Evolutionary conservation across 192 early-diverging fungal species (phyloP).

Genomic region (Podila verticillata): DNA sequence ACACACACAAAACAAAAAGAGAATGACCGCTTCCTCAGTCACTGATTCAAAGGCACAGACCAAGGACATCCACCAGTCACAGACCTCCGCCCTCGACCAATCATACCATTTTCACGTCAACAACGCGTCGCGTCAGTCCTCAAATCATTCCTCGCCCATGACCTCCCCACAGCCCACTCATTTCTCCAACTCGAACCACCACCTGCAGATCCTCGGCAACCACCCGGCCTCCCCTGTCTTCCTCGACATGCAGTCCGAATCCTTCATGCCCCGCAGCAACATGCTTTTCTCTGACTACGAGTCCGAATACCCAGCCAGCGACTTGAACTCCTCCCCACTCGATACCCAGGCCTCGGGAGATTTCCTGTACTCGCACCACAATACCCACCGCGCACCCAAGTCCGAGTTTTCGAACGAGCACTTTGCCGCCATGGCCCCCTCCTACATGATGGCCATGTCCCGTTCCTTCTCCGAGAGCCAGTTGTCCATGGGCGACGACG

Average conservation of each 20-base stretch:
- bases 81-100: conserved; percentile 4
- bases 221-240: conserved; percentile 41
- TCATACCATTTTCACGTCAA: conserved; percentile 6
- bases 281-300: background rate
- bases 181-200: conserved; percentile 19
- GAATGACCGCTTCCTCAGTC: conserved; percentile 20
- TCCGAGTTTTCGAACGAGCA: conserved; percentile 34
- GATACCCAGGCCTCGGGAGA: conserved; percentile 27
- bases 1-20: background rate
- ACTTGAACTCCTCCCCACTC: conserved; percentile 6
- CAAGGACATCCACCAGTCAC: conserved; percentile 22
- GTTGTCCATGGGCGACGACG: conserved; percentile 9
- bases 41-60: conserved; percentile 23
- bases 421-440: conserved; percentile 24
- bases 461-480: conserved; percentile 39
- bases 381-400: conserved; percentile 6
- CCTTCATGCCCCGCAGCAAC: conserved; percentile 13
- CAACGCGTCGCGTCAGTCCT: conserved; percentile 11
- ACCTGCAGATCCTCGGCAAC: conserved; percentile 37
- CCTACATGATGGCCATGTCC: conserved; percentile 42
- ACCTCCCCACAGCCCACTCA: conserved; percentile 3
- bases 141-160: conserved; percentile 3
- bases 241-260: conserved; percentile 22
- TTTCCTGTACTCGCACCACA: conserved; percentile 10
- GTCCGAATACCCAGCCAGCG: background rate